Base-by-base conservation (phyloP, 805 yeast genomes). In the Suhomyces tanzawaensis region DNA sequence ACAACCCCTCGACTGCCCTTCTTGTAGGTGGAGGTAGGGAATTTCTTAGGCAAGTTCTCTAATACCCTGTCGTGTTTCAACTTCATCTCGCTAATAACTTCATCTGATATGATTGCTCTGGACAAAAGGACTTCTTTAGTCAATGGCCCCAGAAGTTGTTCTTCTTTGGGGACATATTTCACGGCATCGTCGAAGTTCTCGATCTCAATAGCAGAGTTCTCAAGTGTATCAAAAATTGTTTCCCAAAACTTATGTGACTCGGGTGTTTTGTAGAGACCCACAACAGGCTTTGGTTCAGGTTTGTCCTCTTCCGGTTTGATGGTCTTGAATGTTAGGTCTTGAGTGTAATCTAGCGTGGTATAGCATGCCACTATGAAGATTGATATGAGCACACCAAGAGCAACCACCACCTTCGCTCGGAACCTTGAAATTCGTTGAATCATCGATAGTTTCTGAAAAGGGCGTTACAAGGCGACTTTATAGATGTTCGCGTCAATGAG, bases 1-100 rank as follows among this genome's bases (percentile, higher is more conserved):
- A 62, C 69, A 8, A 63, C 47, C 26, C 71, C 71, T 23, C 36
- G 49, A 1, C 61, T 44, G 6, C 47, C 55, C 25, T 50, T 44
- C 18, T 48, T 51, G 36, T 53, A 62, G 7, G 47, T 42, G n/a
- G 39, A 19, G n/a, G 36, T 28, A 3, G 52, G 36, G 17, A 47
- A 26, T 27, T 18, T 29, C 0, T 39, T 25, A 1, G 69, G 69
- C 21, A 64, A 42, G 13, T 46, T 44, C 6, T 38, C 25, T 19
- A 55, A 40, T 7, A 59, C 45, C 3, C 40, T 34, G 3, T 40
- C 21, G 39, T 62, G 68, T 19, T 56, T 54, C 4, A 19, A 22
- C 26, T 42, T 57, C 16, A 58, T 30, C 25, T 57, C 61, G 19
- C 46, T 36, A n/a, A 49, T 31, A 3, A 52, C 48, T 9, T 51